Percentiles rank a stretch among this genome's conserved stretches.
Evolutionary conservation across 108 stramenopile species (phyloP).

Genomic region (Skeletonema costatum): DNA sequence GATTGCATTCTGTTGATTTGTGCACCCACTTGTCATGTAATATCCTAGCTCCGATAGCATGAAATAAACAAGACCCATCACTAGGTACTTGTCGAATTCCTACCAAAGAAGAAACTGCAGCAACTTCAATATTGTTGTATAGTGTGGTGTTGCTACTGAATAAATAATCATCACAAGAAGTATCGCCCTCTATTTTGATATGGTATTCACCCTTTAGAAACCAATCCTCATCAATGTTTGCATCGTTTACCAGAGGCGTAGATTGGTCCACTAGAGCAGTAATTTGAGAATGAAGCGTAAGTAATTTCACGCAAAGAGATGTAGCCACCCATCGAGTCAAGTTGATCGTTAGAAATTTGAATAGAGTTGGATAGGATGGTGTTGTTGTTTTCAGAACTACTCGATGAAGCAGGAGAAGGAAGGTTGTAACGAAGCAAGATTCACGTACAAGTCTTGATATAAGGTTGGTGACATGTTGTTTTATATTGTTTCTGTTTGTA

Average conservation of each 20-base stretch:
- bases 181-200: background rate
- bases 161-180: background rate
- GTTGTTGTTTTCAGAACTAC: background rate
- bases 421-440: background rate
- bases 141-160: too few species aligned
- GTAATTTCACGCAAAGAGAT: conserved; percentile 20
- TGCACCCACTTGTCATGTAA: background rate
- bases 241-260: background rate
- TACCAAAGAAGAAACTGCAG: conserved; percentile 19
- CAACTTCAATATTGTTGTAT: background rate
- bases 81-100: conserved; percentile 85
- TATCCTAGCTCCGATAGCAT: conserved; percentile 54
- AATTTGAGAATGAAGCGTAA: conserved; percentile 28
- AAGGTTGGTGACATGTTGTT: background rate
- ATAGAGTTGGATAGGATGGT: background rate
- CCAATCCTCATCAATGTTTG: conserved; percentile 19
- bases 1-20: too few species aligned
- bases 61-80: conserved; percentile 90
- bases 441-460: background rate
- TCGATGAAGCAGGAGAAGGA: background rate
- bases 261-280: background rate
- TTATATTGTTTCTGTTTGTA: background rate
- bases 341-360: conserved; percentile 11
- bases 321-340: conserved; percentile 21
- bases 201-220: conserved; percentile 24